Evolutionary conservation across 192 early-diverging fungal species (phyloP).

Genomic region (Backusella sp.): DNA sequence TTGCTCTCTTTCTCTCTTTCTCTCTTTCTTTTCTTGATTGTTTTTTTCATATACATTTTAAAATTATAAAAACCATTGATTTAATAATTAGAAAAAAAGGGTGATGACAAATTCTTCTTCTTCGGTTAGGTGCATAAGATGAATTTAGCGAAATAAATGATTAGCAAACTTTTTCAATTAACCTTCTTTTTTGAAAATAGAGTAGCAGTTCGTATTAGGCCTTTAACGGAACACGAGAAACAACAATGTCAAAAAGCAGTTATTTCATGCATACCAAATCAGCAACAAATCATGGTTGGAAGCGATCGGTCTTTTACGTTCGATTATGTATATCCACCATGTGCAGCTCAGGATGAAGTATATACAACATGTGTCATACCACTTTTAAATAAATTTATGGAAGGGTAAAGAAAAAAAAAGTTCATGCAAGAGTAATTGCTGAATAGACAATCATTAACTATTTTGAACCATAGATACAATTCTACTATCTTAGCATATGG

Average conservation of each 20-base stretch:
- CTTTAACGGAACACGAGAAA: conserved; percentile 69
- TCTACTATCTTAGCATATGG: conserved; percentile 90
- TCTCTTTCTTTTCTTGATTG: not conserved
- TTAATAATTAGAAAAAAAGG: not conserved
- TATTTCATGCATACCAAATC: conserved; percentile 49
- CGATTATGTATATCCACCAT: conserved; percentile 64
- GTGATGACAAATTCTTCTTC: conserved; percentile 1
- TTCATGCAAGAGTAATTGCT: not conserved
- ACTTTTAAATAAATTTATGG: conserved; percentile 64
- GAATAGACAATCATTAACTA: not conserved
- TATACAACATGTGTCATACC: conserved; percentile 59
- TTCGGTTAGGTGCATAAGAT: conserved; percentile 15
- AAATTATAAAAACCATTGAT: not conserved
- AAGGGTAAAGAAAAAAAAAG: conserved; percentile 52
- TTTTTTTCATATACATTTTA: not conserved
- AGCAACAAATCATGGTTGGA: conserved; percentile 62
- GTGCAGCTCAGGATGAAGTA: conserved; percentile 52
- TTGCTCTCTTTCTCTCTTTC: not conserved
- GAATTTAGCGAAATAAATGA: not conserved
- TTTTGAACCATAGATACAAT: conserved; percentile 63
- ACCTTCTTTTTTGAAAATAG: conserved; percentile 22
- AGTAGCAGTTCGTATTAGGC: conserved; percentile 81
- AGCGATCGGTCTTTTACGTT: conserved; percentile 65
- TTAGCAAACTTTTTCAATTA: not conserved
- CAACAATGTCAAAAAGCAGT: conserved; percentile 55